Evolutionary conservation across 202 grass and related monocot genomes (phyloP).

Genomic region (Brachypodium distachyon): DNA sequence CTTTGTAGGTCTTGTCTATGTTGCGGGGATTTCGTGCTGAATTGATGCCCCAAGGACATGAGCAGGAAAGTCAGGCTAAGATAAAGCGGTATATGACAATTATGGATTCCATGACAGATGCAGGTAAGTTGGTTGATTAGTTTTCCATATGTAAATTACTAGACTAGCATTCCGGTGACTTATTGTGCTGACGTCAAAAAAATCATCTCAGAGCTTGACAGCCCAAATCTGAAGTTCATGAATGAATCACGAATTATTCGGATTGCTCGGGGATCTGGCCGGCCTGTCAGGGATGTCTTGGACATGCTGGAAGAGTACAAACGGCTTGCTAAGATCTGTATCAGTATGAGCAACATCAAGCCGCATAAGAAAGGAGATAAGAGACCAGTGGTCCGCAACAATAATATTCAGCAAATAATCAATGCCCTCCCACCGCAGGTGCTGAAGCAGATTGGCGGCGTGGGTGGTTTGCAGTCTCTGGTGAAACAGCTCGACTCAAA

Average conservation of each 20-base stretch:
- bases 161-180: not conserved
- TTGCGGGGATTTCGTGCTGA: slow-evolving; percentile 77
- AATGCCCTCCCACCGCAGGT: slow-evolving; percentile 52
- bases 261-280: slow-evolving; percentile 60
- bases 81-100: slow-evolving; percentile 98
- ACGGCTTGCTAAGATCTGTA: slow-evolving; percentile 80
- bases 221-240: slow-evolving; percentile 76
- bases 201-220: slow-evolving; percentile 67
- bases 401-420: slow-evolving; percentile 72
- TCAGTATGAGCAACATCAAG: slow-evolving; percentile 90
- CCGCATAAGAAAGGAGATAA: slow-evolving; percentile 80
- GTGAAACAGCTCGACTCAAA: slow-evolving; percentile 22
- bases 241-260: slow-evolving; percentile 63
- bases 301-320: slow-evolving; percentile 94
- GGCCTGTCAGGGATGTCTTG: slow-evolving; percentile 66
- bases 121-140: slow-evolving; percentile 29
- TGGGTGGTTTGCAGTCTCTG: slow-evolving; percentile 44
- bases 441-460: slow-evolving; percentile 71
- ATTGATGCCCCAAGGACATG: slow-evolving; percentile 92
- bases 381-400: slow-evolving; percentile 63
- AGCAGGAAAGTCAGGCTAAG: slow-evolving; percentile 93
- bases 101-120: slow-evolving; percentile 98
- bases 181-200: not conserved
- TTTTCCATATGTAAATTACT: not conserved
- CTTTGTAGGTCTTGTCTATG: slow-evolving; percentile 87